A percentile compares a stretch with the other conserved stretches of the same genome.
These are phyloP conservation scores for Spergularia marina DNA, from an alignment of 148 eudicot genomes.

Conservation along the genomic window DNA sequence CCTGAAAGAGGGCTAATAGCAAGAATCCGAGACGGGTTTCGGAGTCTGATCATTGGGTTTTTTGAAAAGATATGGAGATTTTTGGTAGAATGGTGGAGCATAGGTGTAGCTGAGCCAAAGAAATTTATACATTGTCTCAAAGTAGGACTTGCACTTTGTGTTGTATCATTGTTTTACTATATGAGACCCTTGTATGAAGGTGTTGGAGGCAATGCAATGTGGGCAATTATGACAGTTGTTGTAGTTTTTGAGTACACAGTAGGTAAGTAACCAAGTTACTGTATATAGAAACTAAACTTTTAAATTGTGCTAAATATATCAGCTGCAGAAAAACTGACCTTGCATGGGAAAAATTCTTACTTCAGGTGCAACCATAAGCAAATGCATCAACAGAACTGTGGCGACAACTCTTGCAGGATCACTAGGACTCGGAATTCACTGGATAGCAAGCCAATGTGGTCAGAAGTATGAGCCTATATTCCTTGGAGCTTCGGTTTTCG, in stretches of 20 bases:
- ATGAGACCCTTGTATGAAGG: conserved; percentile 86
- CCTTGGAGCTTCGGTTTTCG: conserved; percentile 52
- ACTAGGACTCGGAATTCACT: conserved; percentile 70
- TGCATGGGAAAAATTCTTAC: conserved; percentile 8
- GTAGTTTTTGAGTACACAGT: conserved; percentile 84
- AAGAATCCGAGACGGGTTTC: conserved; percentile 24
- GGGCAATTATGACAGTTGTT: conserved; percentile 93
- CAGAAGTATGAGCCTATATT: conserved; percentile 57
- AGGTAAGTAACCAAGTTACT: conserved; percentile 41
- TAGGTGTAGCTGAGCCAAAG: conserved; percentile 67
- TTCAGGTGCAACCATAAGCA: conserved; percentile 71
- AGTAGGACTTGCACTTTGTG: conserved; percentile 69
- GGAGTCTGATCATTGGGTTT: conserved; percentile 23
- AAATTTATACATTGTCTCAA: conserved; percentile 69
- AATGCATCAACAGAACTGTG: conserved; percentile 57
- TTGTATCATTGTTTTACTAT: conserved; percentile 79
- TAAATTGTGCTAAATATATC: background rate
- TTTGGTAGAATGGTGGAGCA: conserved; percentile 47
- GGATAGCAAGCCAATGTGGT: conserved; percentile 66
- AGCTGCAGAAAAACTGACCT: too few relatives aligned
- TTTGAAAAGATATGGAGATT: conserved; percentile 41
- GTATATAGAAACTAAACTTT: background rate
- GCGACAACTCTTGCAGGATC: conserved; percentile 71
- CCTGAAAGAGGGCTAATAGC: conserved; percentile 25
- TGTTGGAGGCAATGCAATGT: conserved; percentile 90